phyloP scores from a whole-genome alignment of 768 basidiomycete genomes.

The Mycena galericulata region DNA sequence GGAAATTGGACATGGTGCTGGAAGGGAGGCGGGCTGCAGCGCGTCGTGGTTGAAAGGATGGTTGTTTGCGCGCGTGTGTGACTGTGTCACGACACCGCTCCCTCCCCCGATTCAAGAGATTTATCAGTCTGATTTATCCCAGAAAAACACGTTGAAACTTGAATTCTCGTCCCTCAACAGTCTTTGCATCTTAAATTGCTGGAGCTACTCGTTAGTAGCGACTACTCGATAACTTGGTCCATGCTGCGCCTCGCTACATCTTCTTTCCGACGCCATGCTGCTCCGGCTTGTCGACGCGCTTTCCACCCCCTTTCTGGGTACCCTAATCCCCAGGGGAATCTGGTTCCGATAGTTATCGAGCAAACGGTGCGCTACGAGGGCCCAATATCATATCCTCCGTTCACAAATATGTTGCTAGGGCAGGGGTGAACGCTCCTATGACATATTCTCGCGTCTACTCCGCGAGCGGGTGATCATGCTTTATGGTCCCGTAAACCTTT shows the following conservation, averaged over 20 bases:
- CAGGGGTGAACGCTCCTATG: conserved; percentile 90
- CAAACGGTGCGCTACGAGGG: conserved; percentile 72
- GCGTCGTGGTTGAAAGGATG: conserved; percentile 36
- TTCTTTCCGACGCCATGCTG: conserved; percentile 18
- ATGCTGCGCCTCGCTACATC: conserved; percentile 31
- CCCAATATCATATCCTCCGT: not conserved
- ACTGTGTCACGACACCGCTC: conserved; percentile 44
- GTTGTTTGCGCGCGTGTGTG: conserved; percentile 45
- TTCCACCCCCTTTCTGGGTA: conserved; percentile 68
- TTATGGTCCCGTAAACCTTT: conserved; percentile 81
- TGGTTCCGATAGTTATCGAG: conserved; percentile 94
- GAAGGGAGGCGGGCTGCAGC: too few species aligned
- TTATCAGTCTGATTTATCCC: too few species aligned
- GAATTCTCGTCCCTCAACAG: too few species aligned
- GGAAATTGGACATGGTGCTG: conserved; percentile 13
- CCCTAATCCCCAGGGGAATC: conserved; percentile 57
- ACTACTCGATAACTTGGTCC: too few species aligned
- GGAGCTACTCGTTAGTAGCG: too few species aligned
- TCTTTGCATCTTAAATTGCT: too few species aligned
- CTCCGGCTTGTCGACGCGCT: conserved; percentile 45
- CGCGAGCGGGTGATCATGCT: conserved; percentile 97
- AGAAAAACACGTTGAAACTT: too few species aligned
- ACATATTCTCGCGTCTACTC: conserved; percentile 94
- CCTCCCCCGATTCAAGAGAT: too few species aligned
- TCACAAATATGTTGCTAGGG: conserved; percentile 58